Base-by-base conservation (phyloP, 2,329 filamentous ascomycete genomes). In the Colletotrichum sp. region DNA sequence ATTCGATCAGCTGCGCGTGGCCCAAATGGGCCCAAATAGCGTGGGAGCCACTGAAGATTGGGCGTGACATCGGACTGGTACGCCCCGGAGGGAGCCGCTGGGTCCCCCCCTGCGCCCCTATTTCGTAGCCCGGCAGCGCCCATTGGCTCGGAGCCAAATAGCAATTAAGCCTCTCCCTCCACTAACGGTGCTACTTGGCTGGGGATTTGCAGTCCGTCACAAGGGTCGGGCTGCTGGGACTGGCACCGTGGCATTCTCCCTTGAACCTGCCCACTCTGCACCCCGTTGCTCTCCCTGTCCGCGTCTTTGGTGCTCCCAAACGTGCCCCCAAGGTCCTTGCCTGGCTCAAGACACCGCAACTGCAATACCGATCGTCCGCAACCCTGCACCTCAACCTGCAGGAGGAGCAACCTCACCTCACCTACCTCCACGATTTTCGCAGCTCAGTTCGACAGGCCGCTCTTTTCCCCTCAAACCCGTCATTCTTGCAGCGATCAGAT, bases 101-200 rank as follows among this genome's bases (percentile, higher is more conserved):
- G 64, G 64, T 74, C 22, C 34, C 59, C 69, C 29, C 59, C 34
- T 68, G 22, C 65, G 57, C 64, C 74, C 74, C 71, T 76, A 76
- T 76, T 64, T 25, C 57, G 30, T 27, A 25, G 32, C 34, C 25
- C 34, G 27, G 52, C 49, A 57, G 44, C 65, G 70, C 65, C 70
- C 36, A 76, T 76, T 76, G 74, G 74, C 74, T 52, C 64, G 74
- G 74, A 73, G 59, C 34, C 70, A 69, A 74, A 76, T 36, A 65
- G 74, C 71, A 76, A 69, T 76, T 76, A 76, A 76, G 74, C 74
- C 70, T 74, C 49, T 36, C 32, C 71, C 59, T 74, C 74, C 74
- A 76, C 71, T 22, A 61, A 62, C 64, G 59, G 29, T 69, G 74
- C 65, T 59, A 76, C 71, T 69, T 69, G 65, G 29, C 59, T 74